Evolutionary conservation across 140 eudicot genomes (phyloP).

Genomic region (Cichorium intybus): DNA sequence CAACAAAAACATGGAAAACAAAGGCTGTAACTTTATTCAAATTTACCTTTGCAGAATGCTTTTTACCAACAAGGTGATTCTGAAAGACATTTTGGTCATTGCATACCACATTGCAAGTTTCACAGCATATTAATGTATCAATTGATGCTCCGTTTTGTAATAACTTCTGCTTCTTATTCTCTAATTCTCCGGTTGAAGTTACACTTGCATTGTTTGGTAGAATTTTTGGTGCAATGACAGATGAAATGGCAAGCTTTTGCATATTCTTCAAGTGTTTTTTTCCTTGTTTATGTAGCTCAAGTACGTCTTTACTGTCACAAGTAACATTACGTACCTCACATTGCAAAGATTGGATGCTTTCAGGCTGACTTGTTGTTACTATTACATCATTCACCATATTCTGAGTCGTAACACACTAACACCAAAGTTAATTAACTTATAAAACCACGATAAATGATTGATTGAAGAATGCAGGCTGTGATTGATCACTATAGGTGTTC

Average conservation of each 20-base stretch:
- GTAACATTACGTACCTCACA: conserved; percentile 34
- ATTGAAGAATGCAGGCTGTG: too few species aligned
- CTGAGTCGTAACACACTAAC: neutral
- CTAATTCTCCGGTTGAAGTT: conserved; percentile 16
- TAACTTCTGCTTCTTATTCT: conserved; percentile 31
- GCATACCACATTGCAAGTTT: conserved; percentile 41
- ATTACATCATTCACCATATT: conserved; percentile 5
- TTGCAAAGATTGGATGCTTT: neutral
- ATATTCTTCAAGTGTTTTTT: conserved; percentile 32
- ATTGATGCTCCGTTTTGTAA: conserved; percentile 34
- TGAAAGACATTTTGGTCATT: conserved; percentile 28
- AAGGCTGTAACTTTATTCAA: neutral
- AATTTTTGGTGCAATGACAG: conserved; percentile 1
- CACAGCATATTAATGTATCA: conserved; percentile 18
- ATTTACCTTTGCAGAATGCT: conserved; percentile 45
- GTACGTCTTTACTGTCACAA: conserved; percentile 23
- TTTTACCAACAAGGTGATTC: conserved; percentile 40
- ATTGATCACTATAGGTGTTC: too few species aligned
- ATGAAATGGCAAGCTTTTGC: neutral
- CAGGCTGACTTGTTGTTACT: neutral
- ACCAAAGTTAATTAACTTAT: neutral
- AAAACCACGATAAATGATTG: too few species aligned
- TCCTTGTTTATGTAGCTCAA: conserved; percentile 36
- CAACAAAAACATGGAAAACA: too few species aligned
- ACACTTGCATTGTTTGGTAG: conserved; percentile 3